Evolutionary conservation across 768 basidiomycete genomes (phyloP).

Genomic region (Russula compacta): DNA sequence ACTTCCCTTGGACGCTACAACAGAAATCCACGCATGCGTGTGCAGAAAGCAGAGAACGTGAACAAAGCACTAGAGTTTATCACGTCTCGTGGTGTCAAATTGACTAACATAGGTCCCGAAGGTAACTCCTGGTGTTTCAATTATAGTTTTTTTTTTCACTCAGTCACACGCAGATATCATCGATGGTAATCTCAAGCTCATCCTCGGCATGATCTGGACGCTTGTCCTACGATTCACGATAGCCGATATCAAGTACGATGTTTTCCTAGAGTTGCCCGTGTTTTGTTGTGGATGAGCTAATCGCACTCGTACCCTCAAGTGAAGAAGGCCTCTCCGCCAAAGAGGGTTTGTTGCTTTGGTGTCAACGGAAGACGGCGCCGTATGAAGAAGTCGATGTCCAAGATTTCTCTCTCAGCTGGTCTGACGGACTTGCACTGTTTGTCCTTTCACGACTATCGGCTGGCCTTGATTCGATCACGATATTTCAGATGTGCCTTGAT

Average conservation of each 20-base stretch:
- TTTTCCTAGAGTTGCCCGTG: neutral
- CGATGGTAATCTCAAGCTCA: conserved; percentile 96
- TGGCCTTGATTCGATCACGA: conserved; percentile 8
- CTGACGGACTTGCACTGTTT: conserved; percentile 90
- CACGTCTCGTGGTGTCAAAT: conserved; percentile 82
- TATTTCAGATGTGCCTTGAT: conserved; percentile 82
- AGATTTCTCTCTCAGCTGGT: conserved; percentile 90
- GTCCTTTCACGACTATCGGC: conserved; percentile 26
- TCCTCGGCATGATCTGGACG: conserved; percentile 99
- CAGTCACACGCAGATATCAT: conserved; percentile 69
- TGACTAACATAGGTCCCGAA: conserved; percentile 97
- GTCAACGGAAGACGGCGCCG: conserved; percentile 88
- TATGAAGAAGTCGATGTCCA: conserved; percentile 91
- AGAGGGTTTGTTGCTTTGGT: conserved; percentile 95
- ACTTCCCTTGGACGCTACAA: conserved; percentile 93
- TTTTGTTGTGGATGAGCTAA: neutral
- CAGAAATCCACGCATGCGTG: conserved; percentile 78
- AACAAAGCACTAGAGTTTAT: conserved; percentile 96
- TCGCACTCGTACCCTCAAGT: conserved; percentile 33
- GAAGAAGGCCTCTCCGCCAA: conserved; percentile 99
- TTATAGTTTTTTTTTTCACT: neutral
- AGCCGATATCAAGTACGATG: conserved; percentile 85
- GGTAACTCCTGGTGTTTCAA: conserved; percentile 34
- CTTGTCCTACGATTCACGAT: conserved; percentile 96
- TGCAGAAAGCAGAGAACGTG: conserved; percentile 98